Percentiles rank a stretch among this genome's conserved stretches.
These are phyloP conservation scores for Cytauxzoon felis DNA, from an alignment of 169 alveolate species.

Conservation along the genomic window DNA sequence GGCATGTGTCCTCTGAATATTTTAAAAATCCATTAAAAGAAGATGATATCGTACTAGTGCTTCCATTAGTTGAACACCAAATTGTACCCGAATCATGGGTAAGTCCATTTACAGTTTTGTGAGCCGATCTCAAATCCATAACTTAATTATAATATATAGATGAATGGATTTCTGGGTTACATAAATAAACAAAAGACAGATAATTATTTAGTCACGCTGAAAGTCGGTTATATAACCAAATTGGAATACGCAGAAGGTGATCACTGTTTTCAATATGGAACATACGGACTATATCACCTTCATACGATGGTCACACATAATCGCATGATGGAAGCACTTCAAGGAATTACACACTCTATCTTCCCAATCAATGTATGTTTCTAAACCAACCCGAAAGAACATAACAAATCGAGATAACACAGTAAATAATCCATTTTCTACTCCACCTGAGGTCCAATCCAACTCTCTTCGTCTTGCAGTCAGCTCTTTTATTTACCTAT, in stretches of 20 bases:
- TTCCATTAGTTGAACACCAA: slow-evolving; percentile 46
- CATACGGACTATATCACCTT: slow-evolving; percentile 22
- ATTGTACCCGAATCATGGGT: slow-evolving; percentile 64
- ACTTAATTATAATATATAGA: slow-evolving; percentile 4
- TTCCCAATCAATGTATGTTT: slow-evolving; percentile 49
- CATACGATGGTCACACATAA: slow-evolving; percentile 31
- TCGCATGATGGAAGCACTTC: slow-evolving; percentile 71
- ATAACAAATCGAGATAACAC: too few species aligned
- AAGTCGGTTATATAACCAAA: background rate
- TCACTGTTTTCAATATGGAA: background rate
- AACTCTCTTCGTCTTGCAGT: too few species aligned
- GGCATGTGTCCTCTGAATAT: slow-evolving; percentile 55
- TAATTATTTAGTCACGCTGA: background rate
- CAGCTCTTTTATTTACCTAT: too few species aligned
- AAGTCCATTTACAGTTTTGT: slow-evolving; percentile 24
- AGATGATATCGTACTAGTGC: slow-evolving; percentile 66
- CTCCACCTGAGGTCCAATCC: too few species aligned
- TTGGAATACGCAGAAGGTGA: slow-evolving; percentile 8
- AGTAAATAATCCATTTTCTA: too few species aligned
- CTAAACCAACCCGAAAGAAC: too few species aligned
- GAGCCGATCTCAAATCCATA: slow-evolving; percentile 40
- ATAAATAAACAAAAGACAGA: slow-evolving; percentile 30
- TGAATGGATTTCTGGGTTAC: slow-evolving; percentile 14
- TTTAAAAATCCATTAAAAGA: slow-evolving; percentile 60
- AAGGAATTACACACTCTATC: slow-evolving; percentile 59